Base-by-base conservation (phyloP, 768 basidiomycete species). In the Tricholoma bakamatsutake region DNA sequence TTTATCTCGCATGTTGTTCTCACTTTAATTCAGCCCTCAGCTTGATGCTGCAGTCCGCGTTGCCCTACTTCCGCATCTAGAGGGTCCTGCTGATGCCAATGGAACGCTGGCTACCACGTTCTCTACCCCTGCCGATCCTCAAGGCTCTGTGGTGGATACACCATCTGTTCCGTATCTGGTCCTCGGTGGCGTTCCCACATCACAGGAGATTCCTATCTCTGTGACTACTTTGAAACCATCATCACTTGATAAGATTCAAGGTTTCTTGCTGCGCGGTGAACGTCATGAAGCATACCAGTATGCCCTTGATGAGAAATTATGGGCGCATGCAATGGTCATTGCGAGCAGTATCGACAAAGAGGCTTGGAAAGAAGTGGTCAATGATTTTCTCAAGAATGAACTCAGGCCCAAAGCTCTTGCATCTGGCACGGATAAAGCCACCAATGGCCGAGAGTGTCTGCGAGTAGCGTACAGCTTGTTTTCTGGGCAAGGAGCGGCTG, bases 271-370 rank as follows among this genome's bases (percentile, higher is more conserved):
- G 9, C 81, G 83, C 55, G 97, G 96, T 13, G 86, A 97, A 62
- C 87, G 92, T 34, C 83, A 82, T 18, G 83, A 87, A 59, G 97
- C 97, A 1, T 93, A 90, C 66, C 84, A 85, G 56, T 94, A 84
- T 67, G 96, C 97, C 2, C 76, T 92, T 42, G 90, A 95, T 56
- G 82, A 93, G 69, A 88, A 82, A 64, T 70, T 98, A 40, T 99
- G 96, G 95, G 85, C 92, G 0, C 97, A 99, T 69, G 96, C 97
- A 2, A 84, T 98, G 82, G 70, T 98, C 54, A 93, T 99, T 59
- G 85, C 96, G 9, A 95, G 90, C 64, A 88, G 90, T 54, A 81
- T 97, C 51, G 96, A 96, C 68, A 91, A 90, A 62, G 94, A 97
- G 28, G 79, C 90, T 2, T 98, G 93, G 93, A 90, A 90, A 64